A percentile compares a stretch with the other conserved stretches of the same genome.
Evolutionary conservation across 495 filamentous ascomycete genomes (phyloP).

Genomic region (Thozetella sp.): DNA sequence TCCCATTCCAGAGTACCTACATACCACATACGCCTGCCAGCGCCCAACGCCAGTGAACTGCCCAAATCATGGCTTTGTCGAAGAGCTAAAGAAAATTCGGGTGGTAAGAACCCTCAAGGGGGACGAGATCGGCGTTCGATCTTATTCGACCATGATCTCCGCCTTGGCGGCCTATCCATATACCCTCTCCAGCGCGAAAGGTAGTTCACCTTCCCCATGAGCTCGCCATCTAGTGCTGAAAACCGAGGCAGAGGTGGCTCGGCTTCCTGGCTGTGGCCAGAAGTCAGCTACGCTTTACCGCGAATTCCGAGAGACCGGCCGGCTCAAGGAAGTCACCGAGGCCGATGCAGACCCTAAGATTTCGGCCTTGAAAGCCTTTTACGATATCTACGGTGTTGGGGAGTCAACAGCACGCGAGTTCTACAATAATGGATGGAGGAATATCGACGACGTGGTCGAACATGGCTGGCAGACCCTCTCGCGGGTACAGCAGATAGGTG

Average conservation of each 20-base stretch:
- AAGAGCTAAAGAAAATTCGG: constrained; percentile 73
- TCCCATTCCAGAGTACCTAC: constrained; percentile 71
- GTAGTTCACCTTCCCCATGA: constrained; percentile 14
- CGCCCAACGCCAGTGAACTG: constrained; percentile 69
- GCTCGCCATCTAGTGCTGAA: not conserved
- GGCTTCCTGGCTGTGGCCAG: constrained; percentile 77
- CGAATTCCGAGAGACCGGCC: constrained; percentile 66
- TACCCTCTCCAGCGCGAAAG: constrained; percentile 30
- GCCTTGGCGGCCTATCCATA: constrained; percentile 79
- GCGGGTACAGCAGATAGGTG: constrained; percentile 86
- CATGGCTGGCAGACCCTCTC: constrained; percentile 75
- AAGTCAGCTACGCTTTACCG: constrained; percentile 81
- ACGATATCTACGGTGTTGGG: constrained; percentile 89
- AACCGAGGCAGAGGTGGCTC: constrained; percentile 60
- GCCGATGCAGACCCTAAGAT: constrained; percentile 67
- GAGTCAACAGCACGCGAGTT: constrained; percentile 81
- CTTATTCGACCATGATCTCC: constrained; percentile 87
- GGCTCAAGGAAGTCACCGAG: constrained; percentile 62
- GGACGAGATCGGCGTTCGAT: constrained; percentile 80
- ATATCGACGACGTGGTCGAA: constrained; percentile 79
- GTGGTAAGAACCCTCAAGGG: constrained; percentile 67
- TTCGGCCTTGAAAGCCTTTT: constrained; percentile 66
- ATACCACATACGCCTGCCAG: constrained; percentile 78
- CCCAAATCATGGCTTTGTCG: constrained; percentile 78
- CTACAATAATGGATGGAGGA: constrained; percentile 76